Evolutionary conservation across 2,329 filamentous ascomycete species (phyloP), one percentile per base, ranked within the genome.

Genomic region (Fusarium sp.): DNA sequence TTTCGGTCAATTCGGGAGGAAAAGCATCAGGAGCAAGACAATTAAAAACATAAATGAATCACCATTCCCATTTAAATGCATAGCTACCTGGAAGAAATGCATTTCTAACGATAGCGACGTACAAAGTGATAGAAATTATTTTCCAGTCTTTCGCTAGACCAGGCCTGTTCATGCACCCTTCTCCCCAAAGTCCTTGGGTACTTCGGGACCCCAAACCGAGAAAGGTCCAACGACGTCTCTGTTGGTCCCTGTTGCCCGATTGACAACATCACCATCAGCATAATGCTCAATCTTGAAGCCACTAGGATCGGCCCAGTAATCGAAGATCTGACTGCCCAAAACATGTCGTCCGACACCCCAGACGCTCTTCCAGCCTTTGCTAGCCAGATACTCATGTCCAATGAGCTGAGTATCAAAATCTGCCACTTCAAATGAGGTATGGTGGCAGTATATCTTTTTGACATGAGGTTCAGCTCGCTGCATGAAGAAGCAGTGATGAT

Each of bases 401-500:
- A 53, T 0, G 1, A 53, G 50, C 10, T 53, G 50, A 0, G 50
- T 53, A 2, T 53, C 50, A 18, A 53, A 53, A 2, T 53, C 50
- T 3, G 52, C 38, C 2, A 46, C 54, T 5, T 57, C 54, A 1
- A 57, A 57, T 0, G 54, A 57, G 2, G 30, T 57, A 18, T 57
- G 54, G 2, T 57, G 54, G 15, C 38, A 57, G 18, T 9, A 57
- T 12, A 32, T 57, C n/a, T 28, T 33, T 1, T 35, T 57, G 5
- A 57, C 38, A 16, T 57, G 54, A 0, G 54, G 54, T 2, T 57
- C 38, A 21, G 54, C 54, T 5, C 54, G 38, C 30, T 57, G 54
- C 38, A 57, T 57, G 12, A 57, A 57, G 30, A 57, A 57, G 7
- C 21, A n/a, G 30, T 57, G 54, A 16, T 57, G 54, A 9, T 57